These are phyloP conservation scores for Lipomyces sp. DNA, from an alignment of 805 yeast genomes.

Conservation along the genomic window DNA sequence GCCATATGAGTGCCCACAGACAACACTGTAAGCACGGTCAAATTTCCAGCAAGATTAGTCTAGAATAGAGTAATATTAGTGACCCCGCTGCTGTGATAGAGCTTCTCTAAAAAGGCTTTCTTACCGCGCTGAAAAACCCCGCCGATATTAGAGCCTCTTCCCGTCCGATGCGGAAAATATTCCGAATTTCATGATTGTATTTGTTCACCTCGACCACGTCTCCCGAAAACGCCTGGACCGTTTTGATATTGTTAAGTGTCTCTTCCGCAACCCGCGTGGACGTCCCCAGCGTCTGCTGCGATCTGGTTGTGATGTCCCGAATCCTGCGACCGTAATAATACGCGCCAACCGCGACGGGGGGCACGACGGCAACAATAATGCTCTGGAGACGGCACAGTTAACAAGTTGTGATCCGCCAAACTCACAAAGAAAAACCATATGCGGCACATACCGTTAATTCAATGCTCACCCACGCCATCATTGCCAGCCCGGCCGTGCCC, in stretches of 20 bases:
- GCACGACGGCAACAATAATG: constrained; percentile 74
- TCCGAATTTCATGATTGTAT: constrained; percentile 68
- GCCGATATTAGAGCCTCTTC: constrained; percentile 69
- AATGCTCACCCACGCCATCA: constrained; percentile 87
- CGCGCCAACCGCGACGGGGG: constrained; percentile 78
- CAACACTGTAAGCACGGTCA: constrained; percentile 68
- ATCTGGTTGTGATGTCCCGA: constrained; percentile 63
- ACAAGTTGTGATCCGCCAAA: too few relatives aligned
- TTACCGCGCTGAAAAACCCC: constrained; percentile 59
- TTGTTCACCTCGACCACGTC: constrained; percentile 72
- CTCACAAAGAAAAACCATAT: not conserved
- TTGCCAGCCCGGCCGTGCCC: constrained; percentile 79
- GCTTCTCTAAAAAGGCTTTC: too few relatives aligned
- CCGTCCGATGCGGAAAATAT: constrained; percentile 62
- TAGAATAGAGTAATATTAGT: constrained; percentile 63
- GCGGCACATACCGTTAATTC: constrained; percentile 59
- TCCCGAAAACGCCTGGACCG: constrained; percentile 87
- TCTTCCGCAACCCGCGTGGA: constrained; percentile 90
- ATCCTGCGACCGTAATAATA: constrained; percentile 77
- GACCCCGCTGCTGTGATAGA: too few relatives aligned
- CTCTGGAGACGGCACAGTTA: constrained; percentile 28
- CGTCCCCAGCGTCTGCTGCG: constrained; percentile 80
- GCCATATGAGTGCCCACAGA: constrained; percentile 85
- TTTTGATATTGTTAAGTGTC: constrained; percentile 75
- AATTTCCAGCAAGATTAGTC: constrained; percentile 81